Evolutionary conservation across 345 rosid genomes (phyloP), one percentile per base, ranked within the genome.

Genomic region (Trapa incisa): DNA sequence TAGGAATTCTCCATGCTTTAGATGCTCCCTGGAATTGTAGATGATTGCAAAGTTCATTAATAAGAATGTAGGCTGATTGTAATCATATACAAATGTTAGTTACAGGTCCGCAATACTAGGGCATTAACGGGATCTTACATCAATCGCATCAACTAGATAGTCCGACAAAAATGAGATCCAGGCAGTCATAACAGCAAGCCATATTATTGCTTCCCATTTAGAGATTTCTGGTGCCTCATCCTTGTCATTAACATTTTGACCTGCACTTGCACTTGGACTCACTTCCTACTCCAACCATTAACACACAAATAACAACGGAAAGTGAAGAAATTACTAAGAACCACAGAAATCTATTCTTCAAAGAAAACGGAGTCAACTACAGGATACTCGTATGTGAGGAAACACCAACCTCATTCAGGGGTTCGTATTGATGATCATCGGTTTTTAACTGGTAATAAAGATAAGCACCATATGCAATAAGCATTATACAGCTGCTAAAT

Each of bases 401-500:
- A 36, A 13, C 12, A 73, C 76, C 35, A 68, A 89, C 98, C 96
- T 86, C 90, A 32, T 52, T 66, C 53, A 86, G 72, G 53, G 92
- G 84, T 37, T 66, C 67, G 68, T 86, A 90, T 65, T 56, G 69
- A 74, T 82, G 80, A 6, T 67, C 80, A 67, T 80, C 92, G 67
- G 76, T 71, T 72, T 81, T 93, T 65, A 93, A 75, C 78, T 93
- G 98, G 81, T 84, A 93, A 76, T 84, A 81, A 37, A 90, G 92
- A 77, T 87, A 93, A 57, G 94, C 90, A 67, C 77, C 92, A 74
- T 93, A 93, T 16, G 89, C 97, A 64, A 90, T 62, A 29, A 90
- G 97, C 98, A 93, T 93, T 67, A 92, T 52, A 63, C 97, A 89
- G 74, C 98, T 92, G 75, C 89, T 93, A 79, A 93, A 93, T 76